Evolutionary conservation across 1,284 basidiomycete species (phyloP).

Genomic region (Trametes hirsuta): DNA sequence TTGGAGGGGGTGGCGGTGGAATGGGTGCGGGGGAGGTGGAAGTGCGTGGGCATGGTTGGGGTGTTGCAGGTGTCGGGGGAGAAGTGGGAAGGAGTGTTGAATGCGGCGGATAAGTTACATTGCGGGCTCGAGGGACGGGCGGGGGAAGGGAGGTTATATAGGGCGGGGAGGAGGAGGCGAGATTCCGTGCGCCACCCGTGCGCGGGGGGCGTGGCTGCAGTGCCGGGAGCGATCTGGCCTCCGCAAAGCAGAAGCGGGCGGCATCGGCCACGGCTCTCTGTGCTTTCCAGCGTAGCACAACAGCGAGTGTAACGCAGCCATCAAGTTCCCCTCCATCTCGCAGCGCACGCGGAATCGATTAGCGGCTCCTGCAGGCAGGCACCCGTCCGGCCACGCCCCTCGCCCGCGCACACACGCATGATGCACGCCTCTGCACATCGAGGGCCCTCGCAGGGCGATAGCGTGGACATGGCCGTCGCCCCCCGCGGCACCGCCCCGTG

Average conservation of each 20-base stretch:
- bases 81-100: no score
- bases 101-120: no score
- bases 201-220: conserved; percentile 17
- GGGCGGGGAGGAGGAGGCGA: neutral
- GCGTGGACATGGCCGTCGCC: no score
- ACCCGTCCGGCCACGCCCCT: conserved; percentile 15
- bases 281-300: neutral
- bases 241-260: neutral
- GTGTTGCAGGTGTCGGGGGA: neutral
- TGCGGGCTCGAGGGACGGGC: neutral
- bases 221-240: conserved; percentile 22
- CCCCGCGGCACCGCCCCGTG: neutral
- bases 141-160: conserved; percentile 17
- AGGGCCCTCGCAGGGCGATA: neutral
- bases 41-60: conserved; percentile 11
- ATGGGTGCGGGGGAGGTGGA: neutral
- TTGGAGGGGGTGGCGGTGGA: conserved; percentile 9
- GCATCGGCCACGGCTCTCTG: conserved; percentile 10
- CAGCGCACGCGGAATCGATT: neutral
- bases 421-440: conserved; percentile 9
- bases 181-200: conserved; percentile 15
- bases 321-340: neutral
- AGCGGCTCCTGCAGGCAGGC: neutral
- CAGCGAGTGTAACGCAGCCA: neutral
- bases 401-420: conserved; percentile 14